phyloP scores from a whole-genome alignment of 2,329 filamentous ascomycete genomes.

The Paecilomyces fulvus region DNA sequence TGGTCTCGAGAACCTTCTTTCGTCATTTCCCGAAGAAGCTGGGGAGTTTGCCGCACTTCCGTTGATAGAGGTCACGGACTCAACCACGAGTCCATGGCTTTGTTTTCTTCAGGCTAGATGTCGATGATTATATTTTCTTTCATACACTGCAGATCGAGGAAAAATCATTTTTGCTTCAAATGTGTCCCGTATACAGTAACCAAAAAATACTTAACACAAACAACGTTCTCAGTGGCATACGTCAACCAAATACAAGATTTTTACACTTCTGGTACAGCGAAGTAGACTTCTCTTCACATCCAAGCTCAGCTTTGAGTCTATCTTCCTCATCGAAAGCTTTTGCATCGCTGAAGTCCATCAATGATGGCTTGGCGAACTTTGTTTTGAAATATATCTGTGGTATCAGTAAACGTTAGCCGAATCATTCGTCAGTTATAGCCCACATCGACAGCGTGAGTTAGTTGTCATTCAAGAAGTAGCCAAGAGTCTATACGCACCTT shows the following conservation, averaged over 20 bases:
- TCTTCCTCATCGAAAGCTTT: slow-evolving; percentile 17
- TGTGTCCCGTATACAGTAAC: no score
- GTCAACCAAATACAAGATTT: background rate
- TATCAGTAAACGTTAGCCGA: background rate
- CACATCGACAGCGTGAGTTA: background rate
- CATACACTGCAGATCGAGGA: background rate
- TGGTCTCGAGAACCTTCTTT: slow-evolving; percentile 31
- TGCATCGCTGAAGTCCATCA: slow-evolving; percentile 17
- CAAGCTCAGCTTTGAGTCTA: slow-evolving; percentile 3
- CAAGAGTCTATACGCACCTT: slow-evolving; percentile 9
- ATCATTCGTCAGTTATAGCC: background rate
- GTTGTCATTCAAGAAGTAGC: background rate
- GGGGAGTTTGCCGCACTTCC: slow-evolving; percentile 34
- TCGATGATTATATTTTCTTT: background rate
- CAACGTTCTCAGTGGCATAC: background rate
- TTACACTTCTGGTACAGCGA: background rate
- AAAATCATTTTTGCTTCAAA: background rate
- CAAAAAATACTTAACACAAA: background rate
- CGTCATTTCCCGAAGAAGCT: slow-evolving; percentile 32
- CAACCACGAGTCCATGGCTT: background rate
- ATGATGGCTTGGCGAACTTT: slow-evolving; percentile 12
- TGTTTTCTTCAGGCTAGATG: background rate
- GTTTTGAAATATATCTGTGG: slow-evolving; percentile 13
- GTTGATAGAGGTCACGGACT: slow-evolving; percentile 11
- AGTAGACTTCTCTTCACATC: background rate